These are phyloP conservation scores for Aspergillus uvarum DNA, from an alignment of 2,329 filamentous ascomycete species.

Conservation along the genomic window DNA sequence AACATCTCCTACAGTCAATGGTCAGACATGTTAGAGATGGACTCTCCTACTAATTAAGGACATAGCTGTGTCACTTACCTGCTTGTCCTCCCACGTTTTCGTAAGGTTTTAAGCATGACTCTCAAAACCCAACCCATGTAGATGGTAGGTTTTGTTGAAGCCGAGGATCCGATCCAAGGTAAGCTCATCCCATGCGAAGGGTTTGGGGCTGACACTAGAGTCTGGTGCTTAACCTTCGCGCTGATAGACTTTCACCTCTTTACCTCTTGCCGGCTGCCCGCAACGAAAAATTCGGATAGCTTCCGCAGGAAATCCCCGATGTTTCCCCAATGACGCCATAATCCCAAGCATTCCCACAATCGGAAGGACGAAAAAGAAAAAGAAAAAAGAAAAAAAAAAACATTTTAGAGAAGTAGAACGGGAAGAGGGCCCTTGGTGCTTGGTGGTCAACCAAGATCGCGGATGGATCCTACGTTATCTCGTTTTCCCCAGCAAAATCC, in stretches of 20 bases:
- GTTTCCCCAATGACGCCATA: neutral
- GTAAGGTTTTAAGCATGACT: neutral
- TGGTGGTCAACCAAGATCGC: conserved; percentile 14
- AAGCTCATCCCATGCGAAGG: neutral
- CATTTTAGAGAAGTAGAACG: neutral
- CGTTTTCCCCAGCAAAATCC: neutral
- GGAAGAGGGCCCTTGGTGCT: conserved; percentile 14
- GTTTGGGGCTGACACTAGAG: neutral
- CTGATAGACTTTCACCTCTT: neutral
- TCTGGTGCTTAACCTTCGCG: neutral
- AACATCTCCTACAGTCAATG: neutral
- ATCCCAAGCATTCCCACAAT: neutral
- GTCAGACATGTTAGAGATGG: neutral
- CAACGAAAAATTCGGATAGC: neutral
- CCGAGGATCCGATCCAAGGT: neutral
- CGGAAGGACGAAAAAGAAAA: neutral
- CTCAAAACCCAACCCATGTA: neutral
- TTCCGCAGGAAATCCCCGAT: neutral
- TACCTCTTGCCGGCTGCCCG: neutral
- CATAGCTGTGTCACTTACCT: neutral
- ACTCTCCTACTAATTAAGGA: neutral
- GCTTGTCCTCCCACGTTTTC: neutral
- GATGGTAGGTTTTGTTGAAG: neutral
- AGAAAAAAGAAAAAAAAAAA: no score
- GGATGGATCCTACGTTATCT: conserved; percentile 15